phyloP scores from a whole-genome alignment of 257 asterid species.

The Salvia hispanica region DNA sequence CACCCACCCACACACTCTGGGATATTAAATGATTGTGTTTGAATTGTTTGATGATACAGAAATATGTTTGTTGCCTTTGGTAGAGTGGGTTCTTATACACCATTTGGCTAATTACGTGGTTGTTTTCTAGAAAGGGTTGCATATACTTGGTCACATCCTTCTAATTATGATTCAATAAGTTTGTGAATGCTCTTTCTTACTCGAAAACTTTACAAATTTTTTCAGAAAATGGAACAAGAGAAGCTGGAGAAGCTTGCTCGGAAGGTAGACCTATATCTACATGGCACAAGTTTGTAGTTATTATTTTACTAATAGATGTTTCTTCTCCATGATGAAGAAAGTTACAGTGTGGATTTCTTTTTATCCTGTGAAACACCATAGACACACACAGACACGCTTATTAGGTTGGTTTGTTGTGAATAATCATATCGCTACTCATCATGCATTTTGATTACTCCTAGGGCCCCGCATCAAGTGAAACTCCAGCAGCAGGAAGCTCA shows the following conservation, averaged over 20 bases:
- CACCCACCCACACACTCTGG: too few relatives aligned
- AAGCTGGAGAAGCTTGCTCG: constrained; percentile 90
- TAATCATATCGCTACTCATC: constrained; percentile 7
- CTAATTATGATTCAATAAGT: neutral
- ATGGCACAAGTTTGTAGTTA: neutral
- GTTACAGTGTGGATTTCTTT: neutral
- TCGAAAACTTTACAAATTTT: constrained; percentile 8
- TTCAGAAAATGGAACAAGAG: constrained; percentile 86
- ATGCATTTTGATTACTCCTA: constrained; percentile 31
- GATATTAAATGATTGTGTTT: too few relatives aligned
- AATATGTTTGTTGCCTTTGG: neutral
- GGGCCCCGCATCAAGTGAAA: constrained; percentile 44
- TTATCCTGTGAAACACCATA: neutral
- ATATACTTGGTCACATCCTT: constrained; percentile 17
- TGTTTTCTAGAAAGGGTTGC: constrained; percentile 3
- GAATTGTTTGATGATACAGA: neutral
- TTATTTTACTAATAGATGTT: neutral
- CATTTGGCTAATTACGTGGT: neutral
- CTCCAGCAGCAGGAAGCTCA: constrained; percentile 35
- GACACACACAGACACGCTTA: neutral
- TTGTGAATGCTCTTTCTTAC: constrained; percentile 7
- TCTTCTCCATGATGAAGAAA: constrained; percentile 9
- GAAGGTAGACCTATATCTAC: constrained; percentile 47
- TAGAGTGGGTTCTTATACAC: neutral
- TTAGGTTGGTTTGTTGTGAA: neutral